Base-by-base conservation (phyloP, 148 eudicot genomes). In the Oxyria digyna region DNA sequence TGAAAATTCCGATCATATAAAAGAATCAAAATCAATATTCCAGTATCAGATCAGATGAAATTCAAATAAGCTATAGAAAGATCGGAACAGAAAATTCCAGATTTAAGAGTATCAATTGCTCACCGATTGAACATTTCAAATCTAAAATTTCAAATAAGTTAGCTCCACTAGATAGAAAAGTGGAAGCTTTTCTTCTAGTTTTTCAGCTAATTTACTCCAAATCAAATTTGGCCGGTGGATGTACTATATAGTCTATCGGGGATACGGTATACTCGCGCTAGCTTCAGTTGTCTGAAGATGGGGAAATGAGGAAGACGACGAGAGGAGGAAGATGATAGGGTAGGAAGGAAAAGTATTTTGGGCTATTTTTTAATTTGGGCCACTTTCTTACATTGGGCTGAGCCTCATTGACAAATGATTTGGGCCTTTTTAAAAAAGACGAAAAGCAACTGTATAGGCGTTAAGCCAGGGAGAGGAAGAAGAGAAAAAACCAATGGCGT, bases 401-500 rank as follows among this genome's bases (percentile, higher is more conserved):
- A 10, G 41, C 41, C 41, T 38, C 4, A 7, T 38, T 38, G 41
- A 38, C 41, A 38, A 38, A 38, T 6, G 10, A 23, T 3, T 54
- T 54, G 62, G 62, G 62, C 62, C 12, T 21, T 2, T 50, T 52
- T 23, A 21, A 24, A 3, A 9, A 4, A 6, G 4, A 54, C 32
- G 23, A 54, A 1, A 54, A 10, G 29, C 62, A 26, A 11, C 11
- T 13, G 9, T 6, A 3, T 20, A 59, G 14, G 27, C 65, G 27
- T 13, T 0, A 59, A 59, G 65, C 37, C 65, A 29, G 65, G 29
- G 65, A 29, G 65, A 59, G 37, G 35, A n/a, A n/a, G n/a, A n/a
- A 29, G 64, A 57, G 37, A 29, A 24, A 49, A 32, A 40, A 65
- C 15, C 68, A 23, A 65, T 65, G 68, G 42, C 68, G 68, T 65